Evolutionary conservation across 1,284 basidiomycete species (phyloP), one percentile per base, ranked within the genome.

Genomic region (Moniliophthora roreri): DNA sequence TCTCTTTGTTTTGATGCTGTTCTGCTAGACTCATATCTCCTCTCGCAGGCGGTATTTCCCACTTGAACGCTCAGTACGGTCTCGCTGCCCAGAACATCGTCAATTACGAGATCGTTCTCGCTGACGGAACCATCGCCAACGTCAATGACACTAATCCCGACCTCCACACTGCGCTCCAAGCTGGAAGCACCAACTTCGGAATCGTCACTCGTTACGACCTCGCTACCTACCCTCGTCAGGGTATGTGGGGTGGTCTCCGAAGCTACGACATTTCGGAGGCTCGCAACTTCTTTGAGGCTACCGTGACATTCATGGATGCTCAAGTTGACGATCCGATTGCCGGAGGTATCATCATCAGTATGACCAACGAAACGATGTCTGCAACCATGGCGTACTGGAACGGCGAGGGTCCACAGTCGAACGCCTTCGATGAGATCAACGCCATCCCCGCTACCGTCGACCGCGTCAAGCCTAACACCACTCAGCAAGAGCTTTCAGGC

Each of bases 181-280:
- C 48, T 15, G 61, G 60, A n/a, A 59, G 58, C 26, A 61, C 58
- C 11, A 63, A 63, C 48, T 63, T 56, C 45, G 62, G 48, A 10
- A 54, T 63, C 18, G 57, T 63, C 20, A 63, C 62, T 20, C 54
- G 60, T 20, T 63, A 60, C 53, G 60, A 61, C 26, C 54, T 60
- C 48, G 34, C 40, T 10, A 61, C 61, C 11, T 59, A 48, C 41
- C 53, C 55, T 23, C 48, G 53, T 10, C 16, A 34, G 7, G 45
- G 48, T 4, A 54, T 48, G 16, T 61, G 59, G 58, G 61, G 54
- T 2, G 60, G 58, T 16, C 44, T 53, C 32, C 34, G 42, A n/a
- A n/a, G 11, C 15, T 46, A 37, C 44, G 28, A 32, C 28, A 11
- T 32, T 11, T 32, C 28, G 6, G 28, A 32, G 28, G 7, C 7